These are phyloP conservation scores for Euphorbia pulcherrima DNA, from an alignment of 345 rosid species.

Conservation along the genomic window DNA sequence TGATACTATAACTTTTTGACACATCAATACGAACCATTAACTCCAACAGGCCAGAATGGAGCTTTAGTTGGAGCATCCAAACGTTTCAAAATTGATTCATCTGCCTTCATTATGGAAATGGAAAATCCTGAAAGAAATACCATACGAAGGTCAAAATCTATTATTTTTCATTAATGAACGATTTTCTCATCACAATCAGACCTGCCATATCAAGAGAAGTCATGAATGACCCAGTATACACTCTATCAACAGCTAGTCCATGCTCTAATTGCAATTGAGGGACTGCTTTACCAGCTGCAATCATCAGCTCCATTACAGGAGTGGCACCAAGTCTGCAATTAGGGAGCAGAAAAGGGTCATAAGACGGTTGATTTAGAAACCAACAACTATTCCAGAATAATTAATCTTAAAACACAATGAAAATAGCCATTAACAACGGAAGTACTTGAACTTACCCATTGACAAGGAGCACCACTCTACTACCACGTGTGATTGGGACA, in stretches of 20 bases:
- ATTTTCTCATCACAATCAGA: slow-evolving; percentile 29
- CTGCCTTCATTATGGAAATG: slow-evolving; percentile 89
- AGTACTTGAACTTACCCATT: slow-evolving; percentile 62
- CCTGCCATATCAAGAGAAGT: slow-evolving; percentile 99
- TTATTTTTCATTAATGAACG: slow-evolving; percentile 1
- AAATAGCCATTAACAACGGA: not conserved
- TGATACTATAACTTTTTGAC: slow-evolving; percentile 9
- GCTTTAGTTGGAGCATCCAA: slow-evolving; percentile 95
- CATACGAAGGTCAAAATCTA: slow-evolving; percentile 11
- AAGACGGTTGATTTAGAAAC: no score
- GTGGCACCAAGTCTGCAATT: slow-evolving; percentile 78
- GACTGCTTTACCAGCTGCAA: slow-evolving; percentile 87
- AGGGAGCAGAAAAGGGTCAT: not conserved
- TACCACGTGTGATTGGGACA: slow-evolving; percentile 89
- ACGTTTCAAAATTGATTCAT: slow-evolving; percentile 53
- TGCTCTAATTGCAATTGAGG: slow-evolving; percentile 88
- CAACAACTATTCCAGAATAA: not conserved
- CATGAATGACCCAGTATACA: slow-evolving; percentile 93
- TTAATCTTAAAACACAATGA: not conserved
- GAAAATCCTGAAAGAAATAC: slow-evolving; percentile 65
- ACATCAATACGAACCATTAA: slow-evolving; percentile 54
- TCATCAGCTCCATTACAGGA: slow-evolving; percentile 90
- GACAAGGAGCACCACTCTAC: slow-evolving; percentile 87
- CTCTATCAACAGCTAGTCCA: slow-evolving; percentile 97
- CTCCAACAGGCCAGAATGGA: slow-evolving; percentile 90